A percentile compares a stretch with the other conserved stretches of the same genome.
These are phyloP conservation scores for Calonectria hawksworthii DNA, from an alignment of 2,329 filamentous ascomycete species.

Conservation along the genomic window DNA sequence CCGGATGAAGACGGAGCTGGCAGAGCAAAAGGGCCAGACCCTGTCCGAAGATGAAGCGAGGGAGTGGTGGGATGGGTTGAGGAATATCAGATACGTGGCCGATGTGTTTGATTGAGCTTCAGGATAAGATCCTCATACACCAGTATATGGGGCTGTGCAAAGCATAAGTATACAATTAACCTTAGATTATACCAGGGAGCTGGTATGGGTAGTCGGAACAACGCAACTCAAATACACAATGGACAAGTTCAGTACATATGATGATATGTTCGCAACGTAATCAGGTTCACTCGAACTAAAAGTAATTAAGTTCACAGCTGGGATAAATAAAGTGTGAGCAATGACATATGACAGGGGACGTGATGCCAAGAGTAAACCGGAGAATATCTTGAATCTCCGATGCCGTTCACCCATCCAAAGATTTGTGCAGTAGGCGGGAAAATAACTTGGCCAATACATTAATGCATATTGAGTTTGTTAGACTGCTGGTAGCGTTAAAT, in stretches of 20 bases:
- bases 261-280: too few relatives aligned
- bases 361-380: neutral
- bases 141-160: too few relatives aligned
- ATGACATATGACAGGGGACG: neutral
- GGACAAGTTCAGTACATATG: neutral
- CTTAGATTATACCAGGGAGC: neutral
- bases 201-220: neutral
- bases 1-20: neutral
- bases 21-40: neutral
- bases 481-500: too few relatives aligned
- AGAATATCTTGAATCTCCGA: neutral
- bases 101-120: neutral
- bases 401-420: too few relatives aligned
- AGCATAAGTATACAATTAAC: neutral
- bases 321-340: neutral
- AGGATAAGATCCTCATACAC: too few relatives aligned
- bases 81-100: neutral
- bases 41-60: neutral
- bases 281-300: neutral
- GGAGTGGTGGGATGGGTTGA: neutral
- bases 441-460: too few relatives aligned
- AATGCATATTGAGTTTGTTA: too few relatives aligned
- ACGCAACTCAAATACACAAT: neutral
- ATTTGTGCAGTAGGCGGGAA: too few relatives aligned
- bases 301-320: neutral